Percentiles rank a stretch among this genome's conserved stretches.
These are phyloP conservation scores for Kluyveromyces lactis DNA, from an alignment of 805 yeast species.

Conservation along the genomic window DNA sequence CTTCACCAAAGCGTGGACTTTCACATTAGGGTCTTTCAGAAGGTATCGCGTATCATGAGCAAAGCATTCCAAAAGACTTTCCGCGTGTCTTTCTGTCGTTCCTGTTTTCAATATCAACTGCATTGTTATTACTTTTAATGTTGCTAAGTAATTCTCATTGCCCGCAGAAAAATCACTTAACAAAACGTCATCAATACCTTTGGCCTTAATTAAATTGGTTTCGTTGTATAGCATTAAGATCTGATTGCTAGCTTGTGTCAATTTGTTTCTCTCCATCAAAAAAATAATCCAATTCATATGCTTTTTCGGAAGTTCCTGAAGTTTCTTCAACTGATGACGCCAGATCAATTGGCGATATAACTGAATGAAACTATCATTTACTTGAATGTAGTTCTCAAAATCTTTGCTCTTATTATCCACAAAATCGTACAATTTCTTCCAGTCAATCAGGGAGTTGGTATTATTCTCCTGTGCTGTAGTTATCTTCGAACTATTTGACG, in stretches of 20 bases:
- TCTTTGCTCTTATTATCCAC: not conserved
- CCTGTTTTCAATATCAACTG: conserved; percentile 21
- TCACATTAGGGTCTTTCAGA: conserved; percentile 12
- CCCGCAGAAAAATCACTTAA: conserved; percentile 17
- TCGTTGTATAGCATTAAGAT: conserved; percentile 18
- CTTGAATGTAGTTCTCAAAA: conserved; percentile 3
- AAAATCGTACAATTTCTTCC: not conserved
- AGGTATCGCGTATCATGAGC: conserved; percentile 21
- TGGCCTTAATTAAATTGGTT: conserved; percentile 12
- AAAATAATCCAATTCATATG: conserved; percentile 21
- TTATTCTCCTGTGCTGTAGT: not conserved
- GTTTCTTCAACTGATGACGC: conserved; percentile 8
- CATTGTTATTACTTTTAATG: conserved; percentile 22
- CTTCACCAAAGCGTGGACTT: conserved; percentile 18
- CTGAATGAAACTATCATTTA: conserved; percentile 2
- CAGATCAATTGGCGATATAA: conserved; percentile 6
- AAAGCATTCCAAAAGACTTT: conserved; percentile 15
- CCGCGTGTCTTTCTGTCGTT: conserved; percentile 6
- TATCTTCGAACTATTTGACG: not conserved
- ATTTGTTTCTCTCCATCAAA: conserved; percentile 9
- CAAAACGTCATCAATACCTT: conserved; percentile 14
- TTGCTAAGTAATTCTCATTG: conserved; percentile 18
- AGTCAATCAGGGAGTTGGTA: not conserved
- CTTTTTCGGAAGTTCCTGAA: conserved; percentile 13
- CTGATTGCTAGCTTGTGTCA: conserved; percentile 11